Evolutionary conservation across 331 rosid genomes (phyloP).

Genomic region (Stylosanthes scabra): DNA sequence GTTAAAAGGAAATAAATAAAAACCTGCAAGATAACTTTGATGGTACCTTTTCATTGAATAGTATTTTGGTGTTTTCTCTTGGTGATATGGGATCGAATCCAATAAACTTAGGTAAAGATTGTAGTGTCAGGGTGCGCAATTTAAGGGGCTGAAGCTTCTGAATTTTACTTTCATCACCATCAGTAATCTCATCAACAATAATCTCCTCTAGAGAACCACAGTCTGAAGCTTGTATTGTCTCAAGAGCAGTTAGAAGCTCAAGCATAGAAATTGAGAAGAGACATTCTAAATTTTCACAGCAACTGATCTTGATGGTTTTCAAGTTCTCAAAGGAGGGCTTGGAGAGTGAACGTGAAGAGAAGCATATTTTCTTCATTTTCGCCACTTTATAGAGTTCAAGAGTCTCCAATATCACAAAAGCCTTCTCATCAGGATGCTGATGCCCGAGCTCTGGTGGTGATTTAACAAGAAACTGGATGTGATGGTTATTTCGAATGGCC

Average conservation of each 20-base stretch:
- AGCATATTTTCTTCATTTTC: not conserved
- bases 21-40: no score
- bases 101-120: not conserved
- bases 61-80: no score
- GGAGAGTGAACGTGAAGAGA: not conserved
- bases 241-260: not conserved
- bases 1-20: not conserved
- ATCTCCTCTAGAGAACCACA: constrained; percentile 34
- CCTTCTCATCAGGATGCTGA: not conserved
- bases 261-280: constrained; percentile 10
- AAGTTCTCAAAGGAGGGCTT: constrained; percentile 18
- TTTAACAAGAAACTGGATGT: constrained; percentile 29
- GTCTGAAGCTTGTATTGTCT: not conserved
- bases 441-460: not conserved
- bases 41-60: constrained; percentile 20
- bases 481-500: constrained; percentile 14
- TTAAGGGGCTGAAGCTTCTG: not conserved
- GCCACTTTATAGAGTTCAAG: not conserved
- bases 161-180: no score
- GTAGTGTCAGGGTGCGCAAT: constrained; percentile 4
- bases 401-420: constrained; percentile 36
- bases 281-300: constrained; percentile 24
- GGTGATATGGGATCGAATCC: constrained; percentile 1
- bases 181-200: not conserved
- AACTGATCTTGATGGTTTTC: constrained; percentile 17